phyloP scores from a whole-genome alignment of 768 basidiomycete genomes.

The Cubamyces sp. region DNA sequence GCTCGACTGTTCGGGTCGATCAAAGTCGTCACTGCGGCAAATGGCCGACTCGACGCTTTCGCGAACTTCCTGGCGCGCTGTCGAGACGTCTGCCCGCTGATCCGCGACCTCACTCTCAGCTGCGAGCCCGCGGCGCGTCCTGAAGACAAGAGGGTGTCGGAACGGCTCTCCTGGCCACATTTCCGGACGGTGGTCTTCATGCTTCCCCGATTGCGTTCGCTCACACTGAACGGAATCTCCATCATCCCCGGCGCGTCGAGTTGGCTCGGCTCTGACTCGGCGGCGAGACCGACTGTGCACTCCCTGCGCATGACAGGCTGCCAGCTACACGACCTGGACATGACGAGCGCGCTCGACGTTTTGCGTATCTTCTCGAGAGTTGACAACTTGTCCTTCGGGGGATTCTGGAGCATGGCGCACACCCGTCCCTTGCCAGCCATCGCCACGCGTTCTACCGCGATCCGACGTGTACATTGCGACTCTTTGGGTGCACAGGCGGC shows the following conservation, averaged over 20 bases:
- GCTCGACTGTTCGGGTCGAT: neutral
- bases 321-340: neutral
- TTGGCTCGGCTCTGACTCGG: neutral
- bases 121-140: neutral
- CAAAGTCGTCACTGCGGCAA: neutral
- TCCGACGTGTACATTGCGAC: neutral
- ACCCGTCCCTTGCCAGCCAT: neutral
- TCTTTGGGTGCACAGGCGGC: neutral
- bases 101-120: neutral
- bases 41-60: neutral
- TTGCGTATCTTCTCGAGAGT: neutral
- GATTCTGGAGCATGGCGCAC: neutral
- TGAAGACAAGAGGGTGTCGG: neutral
- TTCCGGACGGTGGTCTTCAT: neutral
- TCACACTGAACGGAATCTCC: neutral
- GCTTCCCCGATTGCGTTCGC: neutral
- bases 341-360: neutral
- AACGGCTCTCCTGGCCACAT: neutral
- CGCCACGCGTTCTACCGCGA: neutral
- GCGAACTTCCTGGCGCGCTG: neutral
- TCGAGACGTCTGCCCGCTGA: neutral
- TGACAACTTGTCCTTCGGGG: neutral
- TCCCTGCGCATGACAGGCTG: neutral
- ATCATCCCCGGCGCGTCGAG: neutral
- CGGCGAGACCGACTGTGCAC: neutral